Conservation (phyloP, 2,329 filamentous ascomycete genomes). For the Beauveria rudraprayagi region DNA sequence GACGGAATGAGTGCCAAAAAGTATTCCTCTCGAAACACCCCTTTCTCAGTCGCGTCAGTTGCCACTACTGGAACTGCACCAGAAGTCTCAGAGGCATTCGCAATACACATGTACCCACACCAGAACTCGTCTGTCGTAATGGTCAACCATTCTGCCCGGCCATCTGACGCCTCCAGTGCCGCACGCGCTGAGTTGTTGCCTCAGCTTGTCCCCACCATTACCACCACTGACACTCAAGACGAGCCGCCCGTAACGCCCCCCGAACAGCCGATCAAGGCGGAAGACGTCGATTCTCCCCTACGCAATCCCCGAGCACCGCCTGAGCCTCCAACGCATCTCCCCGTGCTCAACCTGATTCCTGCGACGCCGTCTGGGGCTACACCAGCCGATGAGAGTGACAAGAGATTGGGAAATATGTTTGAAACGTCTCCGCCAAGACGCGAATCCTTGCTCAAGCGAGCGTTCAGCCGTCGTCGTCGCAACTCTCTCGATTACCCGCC, state of each 20-base stretch:
- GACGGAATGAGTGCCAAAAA: slow-evolving; percentile 46
- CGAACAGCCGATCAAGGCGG: slow-evolving; percentile 38
- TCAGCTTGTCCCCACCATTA: slow-evolving; percentile 27
- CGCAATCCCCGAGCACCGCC: slow-evolving; percentile 55
- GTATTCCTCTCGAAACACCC: slow-evolving; percentile 49
- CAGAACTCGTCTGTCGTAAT: slow-evolving; percentile 57
- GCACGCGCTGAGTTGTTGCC: slow-evolving; percentile 19
- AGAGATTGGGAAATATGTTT: slow-evolving; percentile 46
- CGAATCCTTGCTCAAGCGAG: slow-evolving; percentile 45
- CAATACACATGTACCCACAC: slow-evolving; percentile 54
- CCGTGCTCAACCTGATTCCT: slow-evolving; percentile 51
- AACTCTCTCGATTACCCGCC: slow-evolving; percentile 35
- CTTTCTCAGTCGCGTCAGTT: slow-evolving; percentile 53
- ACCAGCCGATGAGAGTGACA: slow-evolving; percentile 43
- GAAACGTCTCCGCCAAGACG: slow-evolving; percentile 40
- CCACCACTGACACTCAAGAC: slow-evolving; percentile 30
- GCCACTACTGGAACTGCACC: slow-evolving; percentile 54
- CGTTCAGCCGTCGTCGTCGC: slow-evolving; percentile 41
- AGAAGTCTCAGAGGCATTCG: slow-evolving; percentile 55
- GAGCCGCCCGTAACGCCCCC: slow-evolving; percentile 43
- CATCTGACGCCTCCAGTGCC: slow-evolving; percentile 35
- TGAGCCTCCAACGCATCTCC: slow-evolving; percentile 35
- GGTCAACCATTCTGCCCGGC: slow-evolving; percentile 47
- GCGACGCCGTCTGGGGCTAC: slow-evolving; percentile 54
- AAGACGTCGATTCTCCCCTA: slow-evolving; percentile 53